Base-by-base conservation (phyloP, 192 early-diverging fungal species). In the Umbelopsis isabellina region DNA sequence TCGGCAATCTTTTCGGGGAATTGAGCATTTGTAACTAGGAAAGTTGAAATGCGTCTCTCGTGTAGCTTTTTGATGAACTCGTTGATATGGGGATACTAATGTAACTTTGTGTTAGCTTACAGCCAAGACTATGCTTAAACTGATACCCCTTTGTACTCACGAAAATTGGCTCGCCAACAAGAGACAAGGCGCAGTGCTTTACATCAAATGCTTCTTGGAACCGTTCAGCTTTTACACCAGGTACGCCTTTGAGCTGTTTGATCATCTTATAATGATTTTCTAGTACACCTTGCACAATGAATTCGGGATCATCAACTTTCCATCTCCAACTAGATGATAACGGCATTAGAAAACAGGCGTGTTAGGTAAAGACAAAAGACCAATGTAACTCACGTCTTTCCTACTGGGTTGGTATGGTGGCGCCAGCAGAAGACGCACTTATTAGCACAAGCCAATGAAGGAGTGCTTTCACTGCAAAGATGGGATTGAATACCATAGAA, bases 401-500 rank as follows among this genome's bases (percentile, higher is more conserved):
- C 90, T 13, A 92, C 91, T 30, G 91, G 91, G 50, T 92, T 92
- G 11, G 88, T 91, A 37, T 91, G 88, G 68, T 88, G 86, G 70
- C 91, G 80, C 91, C 91, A 92, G 71, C 84, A 87, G 69, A 86
- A 87, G 4, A 86, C 84, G 67, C 90, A 91, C 71, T 91, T 91
- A 75, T 92, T 92, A 25, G 88, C 86, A 65, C 91, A 92, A n/a
- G 91, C 91, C 49, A 92, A 74, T 10, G 87, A 89, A 20, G 91
- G 91, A 3, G 91, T 92, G 0, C 89, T 91, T 67, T 92, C 91
- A 84, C 91, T 91, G 70, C 91, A 92, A 20, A 85, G 65, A 74
- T 92, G 89, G 1, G 85, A 87, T 61, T 90, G 87, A 46, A 92
- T 91, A 15, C 91, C 91, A 49, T 91, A 92, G 78, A 92, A 90